Conservation (phyloP, 805 yeast species). For the Candida takata region DNA sequence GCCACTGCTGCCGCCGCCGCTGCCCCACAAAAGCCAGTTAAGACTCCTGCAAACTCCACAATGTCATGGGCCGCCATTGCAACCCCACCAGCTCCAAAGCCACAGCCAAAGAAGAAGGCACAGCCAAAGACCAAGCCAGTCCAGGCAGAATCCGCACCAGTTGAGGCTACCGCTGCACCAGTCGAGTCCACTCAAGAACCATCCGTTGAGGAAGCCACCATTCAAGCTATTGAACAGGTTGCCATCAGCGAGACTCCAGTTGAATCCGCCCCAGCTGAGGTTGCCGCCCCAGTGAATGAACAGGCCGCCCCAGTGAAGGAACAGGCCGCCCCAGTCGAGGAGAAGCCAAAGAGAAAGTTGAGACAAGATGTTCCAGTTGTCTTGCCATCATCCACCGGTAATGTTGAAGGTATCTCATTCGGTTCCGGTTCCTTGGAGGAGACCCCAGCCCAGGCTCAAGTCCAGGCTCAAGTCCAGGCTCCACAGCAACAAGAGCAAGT, state of each 20-base stretch:
- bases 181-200: slow-evolving; percentile 15
- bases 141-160: no score
- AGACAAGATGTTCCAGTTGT: slow-evolving; percentile 41
- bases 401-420: slow-evolving; percentile 53
- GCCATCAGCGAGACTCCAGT: slow-evolving; percentile 8
- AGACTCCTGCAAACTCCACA: slow-evolving; percentile 23
- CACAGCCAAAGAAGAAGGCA: slow-evolving; percentile 19
- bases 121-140: slow-evolving; percentile 16
- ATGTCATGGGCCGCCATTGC: slow-evolving; percentile 70
- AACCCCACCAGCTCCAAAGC: slow-evolving; percentile 35
- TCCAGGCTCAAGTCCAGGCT: slow-evolving; percentile 16
- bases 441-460: slow-evolving; percentile 20
- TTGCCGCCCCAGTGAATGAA: slow-evolving; percentile 15
- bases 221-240: slow-evolving; percentile 14
- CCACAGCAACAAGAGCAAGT: slow-evolving; percentile 11
- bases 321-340: slow-evolving; percentile 19
- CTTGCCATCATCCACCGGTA: slow-evolving; percentile 40
- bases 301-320: slow-evolving; percentile 10
- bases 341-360: slow-evolving; percentile 27
- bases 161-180: slow-evolving; percentile 7
- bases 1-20: slow-evolving; percentile 3
- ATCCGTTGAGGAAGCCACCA: slow-evolving; percentile 23
- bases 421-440: slow-evolving; percentile 47
- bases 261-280: slow-evolving; percentile 6
- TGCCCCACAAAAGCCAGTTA: slow-evolving; percentile 14